Base-by-base conservation (phyloP, 1,284 basidiomycete genomes). In the Melanopsichium pennsylvanicum region DNA sequence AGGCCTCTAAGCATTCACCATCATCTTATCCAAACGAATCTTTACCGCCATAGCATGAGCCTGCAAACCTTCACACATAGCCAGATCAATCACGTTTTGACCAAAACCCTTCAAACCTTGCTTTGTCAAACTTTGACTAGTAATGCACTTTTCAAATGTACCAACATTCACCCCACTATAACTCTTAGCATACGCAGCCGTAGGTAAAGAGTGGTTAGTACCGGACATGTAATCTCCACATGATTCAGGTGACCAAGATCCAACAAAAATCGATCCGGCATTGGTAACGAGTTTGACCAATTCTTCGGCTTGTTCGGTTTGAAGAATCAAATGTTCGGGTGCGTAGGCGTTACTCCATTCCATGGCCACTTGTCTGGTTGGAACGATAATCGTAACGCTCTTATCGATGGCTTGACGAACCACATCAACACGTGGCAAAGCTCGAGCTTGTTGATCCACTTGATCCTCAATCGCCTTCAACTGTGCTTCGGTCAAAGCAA, bases 141-240 rank as follows among this genome's bases (percentile, higher is more conserved):
- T 99, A 78, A 98, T 97, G 82, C 97, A 91, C 83, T 99, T 99
- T 83, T 97, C 93, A 89, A 98, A 99, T 1, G 93, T 93, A 18
- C 88, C 85, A 0, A 95, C 97, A 83, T 96, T 97, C 72, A 99
- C 96, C 15, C 96, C 96, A 70, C 92, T 94, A 84, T 96, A 98
- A 81, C 97, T 94, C 51, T 93, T 89, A 13, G 96, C 96, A 79
- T 94, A 97, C 18, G 93, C 94, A 16, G 71, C 76, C 21, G 81
- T 82, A 35, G 82, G 82, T 16, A 83, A 85, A 0, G 95, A 97
- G 85, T 99, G 96, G 83, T 99, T 99, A 9, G 96, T 98, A 19
- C 96, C 96, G 0, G 92, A 94, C 4, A 96, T 96, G 77, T 98
- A 98, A 82, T 99, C 96, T 29, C 96, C 96, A 81, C 93, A 97